These are phyloP conservation scores for Metschnikowia proteae DNA, from an alignment of 805 yeast species.

Conservation along the genomic window DNA sequence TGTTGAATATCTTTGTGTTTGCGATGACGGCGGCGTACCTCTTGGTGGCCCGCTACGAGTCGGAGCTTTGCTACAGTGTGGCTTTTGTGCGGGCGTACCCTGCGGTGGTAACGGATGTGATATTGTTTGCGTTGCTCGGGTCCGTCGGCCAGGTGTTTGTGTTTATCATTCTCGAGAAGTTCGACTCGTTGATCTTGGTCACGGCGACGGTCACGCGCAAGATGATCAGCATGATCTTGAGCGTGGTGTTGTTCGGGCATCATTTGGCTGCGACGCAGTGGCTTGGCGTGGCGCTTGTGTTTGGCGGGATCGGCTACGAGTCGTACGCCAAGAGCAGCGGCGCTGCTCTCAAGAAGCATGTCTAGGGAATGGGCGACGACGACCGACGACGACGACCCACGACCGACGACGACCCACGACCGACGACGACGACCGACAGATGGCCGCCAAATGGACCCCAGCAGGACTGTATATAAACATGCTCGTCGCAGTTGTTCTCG, in stretches of 20 bases:
- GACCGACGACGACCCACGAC: too few relatives aligned
- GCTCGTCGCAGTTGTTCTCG: too few relatives aligned
- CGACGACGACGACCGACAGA: too few relatives aligned
- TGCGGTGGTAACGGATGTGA: conserved; percentile 53
- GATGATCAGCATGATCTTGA: conserved; percentile 89
- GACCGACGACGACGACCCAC: too few relatives aligned
- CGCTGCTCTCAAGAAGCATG: too few relatives aligned
- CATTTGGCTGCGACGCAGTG: conserved; percentile 60
- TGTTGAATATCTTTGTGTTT: conserved; percentile 46
- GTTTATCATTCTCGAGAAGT: conserved; percentile 75
- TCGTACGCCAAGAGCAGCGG: conserved; percentile 38
- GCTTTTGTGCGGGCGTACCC: conserved; percentile 51
- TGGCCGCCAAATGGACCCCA: too few relatives aligned
- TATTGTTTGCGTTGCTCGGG: conserved; percentile 72
- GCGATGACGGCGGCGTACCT: conserved; percentile 50
- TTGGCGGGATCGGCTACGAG: conserved; percentile 82
- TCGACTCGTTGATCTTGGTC: conserved; percentile 79
- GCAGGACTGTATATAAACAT: too few relatives aligned
- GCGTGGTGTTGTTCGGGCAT: conserved; percentile 88
- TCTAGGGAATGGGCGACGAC: too few relatives aligned
- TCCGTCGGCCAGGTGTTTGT: conserved; percentile 94
- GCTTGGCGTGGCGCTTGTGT: conserved; percentile 75
- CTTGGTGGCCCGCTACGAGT: conserved; percentile 33
- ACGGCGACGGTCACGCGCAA: conserved; percentile 96
- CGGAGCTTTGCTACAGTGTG: conserved; percentile 48